These are phyloP conservation scores for Paramecium biaurelia DNA, from an alignment of 73 alveolate genomes.

Conservation along the genomic window DNA sequence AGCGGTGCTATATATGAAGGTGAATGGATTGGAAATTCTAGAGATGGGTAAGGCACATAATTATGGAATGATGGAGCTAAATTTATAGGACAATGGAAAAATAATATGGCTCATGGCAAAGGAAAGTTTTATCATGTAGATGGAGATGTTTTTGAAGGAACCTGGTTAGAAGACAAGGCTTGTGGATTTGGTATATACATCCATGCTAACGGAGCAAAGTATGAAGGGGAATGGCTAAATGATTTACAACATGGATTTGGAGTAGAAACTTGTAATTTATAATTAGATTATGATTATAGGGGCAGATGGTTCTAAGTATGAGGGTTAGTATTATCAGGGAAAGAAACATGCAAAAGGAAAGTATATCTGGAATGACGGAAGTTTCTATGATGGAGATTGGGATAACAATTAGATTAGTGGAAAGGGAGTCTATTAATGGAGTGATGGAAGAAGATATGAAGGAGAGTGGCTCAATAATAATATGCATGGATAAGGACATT, in stretches of 20 bases:
- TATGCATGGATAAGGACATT: slow-evolving; percentile 62
- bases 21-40: slow-evolving; percentile 59
- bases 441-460: slow-evolving; percentile 72
- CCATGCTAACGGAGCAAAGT: slow-evolving; percentile 67
- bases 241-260: slow-evolving; percentile 70
- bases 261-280: slow-evolving; percentile 69
- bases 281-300: slow-evolving; percentile 49
- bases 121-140: slow-evolving; percentile 67
- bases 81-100: slow-evolving; percentile 61
- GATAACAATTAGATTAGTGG: slow-evolving; percentile 63
- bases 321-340: slow-evolving; percentile 70
- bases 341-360: slow-evolving; percentile 78
- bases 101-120: slow-evolving; percentile 68
- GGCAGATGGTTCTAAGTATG: slow-evolving; percentile 73
- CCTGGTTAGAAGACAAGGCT: slow-evolving; percentile 65
- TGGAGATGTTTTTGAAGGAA: slow-evolving; percentile 68
- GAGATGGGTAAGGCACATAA: slow-evolving; percentile 65
- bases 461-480: slow-evolving; percentile 65
- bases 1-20: slow-evolving; percentile 67
- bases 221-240: slow-evolving; percentile 71
- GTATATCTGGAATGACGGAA: slow-evolving; percentile 72
- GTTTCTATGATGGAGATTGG: slow-evolving; percentile 73
- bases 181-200: slow-evolving; percentile 60
- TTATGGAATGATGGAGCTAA: slow-evolving; percentile 66
- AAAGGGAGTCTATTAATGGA: slow-evolving; percentile 81